These are phyloP conservation scores for Trichosporon coremiiforme DNA, from an alignment of 1,284 basidiomycete species.

Conservation along the genomic window DNA sequence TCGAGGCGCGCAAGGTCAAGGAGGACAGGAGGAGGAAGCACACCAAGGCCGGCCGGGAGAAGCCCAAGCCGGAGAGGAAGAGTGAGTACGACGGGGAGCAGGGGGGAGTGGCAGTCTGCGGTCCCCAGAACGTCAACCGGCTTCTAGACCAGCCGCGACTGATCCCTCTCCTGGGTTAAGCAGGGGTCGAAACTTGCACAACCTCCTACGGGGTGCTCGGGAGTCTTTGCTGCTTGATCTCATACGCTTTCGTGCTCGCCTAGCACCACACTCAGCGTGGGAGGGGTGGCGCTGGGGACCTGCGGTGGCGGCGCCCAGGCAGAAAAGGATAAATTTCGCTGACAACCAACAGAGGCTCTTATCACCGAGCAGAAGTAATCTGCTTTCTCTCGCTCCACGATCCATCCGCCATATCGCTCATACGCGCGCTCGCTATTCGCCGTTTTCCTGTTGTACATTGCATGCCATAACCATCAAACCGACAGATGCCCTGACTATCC, in stretches of 20 bases:
- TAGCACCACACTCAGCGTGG: not conserved
- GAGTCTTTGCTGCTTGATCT: too few species aligned
- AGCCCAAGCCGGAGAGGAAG: slow-evolving; percentile 90
- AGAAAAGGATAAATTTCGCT: slow-evolving; percentile 16
- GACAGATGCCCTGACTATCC: not conserved
- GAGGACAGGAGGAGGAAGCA: slow-evolving; percentile 91
- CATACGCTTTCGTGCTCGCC: too few species aligned
- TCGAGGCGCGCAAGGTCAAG: slow-evolving; percentile 85
- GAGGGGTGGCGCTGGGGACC: not conserved
- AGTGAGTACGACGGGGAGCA: slow-evolving; percentile 53
- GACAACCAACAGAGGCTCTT: slow-evolving; percentile 62
- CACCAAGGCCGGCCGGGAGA: slow-evolving; percentile 77
- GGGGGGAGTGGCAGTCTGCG: not conserved
- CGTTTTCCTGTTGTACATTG: slow-evolving; percentile 32
- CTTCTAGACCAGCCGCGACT: not conserved
- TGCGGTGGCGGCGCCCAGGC: slow-evolving; percentile 5
- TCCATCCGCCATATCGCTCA: not conserved
- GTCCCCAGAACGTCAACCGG: not conserved
- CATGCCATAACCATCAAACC: slow-evolving; percentile 29
- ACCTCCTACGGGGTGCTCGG: too few species aligned
- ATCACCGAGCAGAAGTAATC: slow-evolving; percentile 70
- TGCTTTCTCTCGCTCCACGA: not conserved
- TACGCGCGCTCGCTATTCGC: slow-evolving; percentile 3
- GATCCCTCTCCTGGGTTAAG: not conserved
- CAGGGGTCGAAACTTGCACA: not conserved